phyloP scores from a whole-genome alignment of 192 early-diverging fungal species.

The Powellomyces hirtus region DNA sequence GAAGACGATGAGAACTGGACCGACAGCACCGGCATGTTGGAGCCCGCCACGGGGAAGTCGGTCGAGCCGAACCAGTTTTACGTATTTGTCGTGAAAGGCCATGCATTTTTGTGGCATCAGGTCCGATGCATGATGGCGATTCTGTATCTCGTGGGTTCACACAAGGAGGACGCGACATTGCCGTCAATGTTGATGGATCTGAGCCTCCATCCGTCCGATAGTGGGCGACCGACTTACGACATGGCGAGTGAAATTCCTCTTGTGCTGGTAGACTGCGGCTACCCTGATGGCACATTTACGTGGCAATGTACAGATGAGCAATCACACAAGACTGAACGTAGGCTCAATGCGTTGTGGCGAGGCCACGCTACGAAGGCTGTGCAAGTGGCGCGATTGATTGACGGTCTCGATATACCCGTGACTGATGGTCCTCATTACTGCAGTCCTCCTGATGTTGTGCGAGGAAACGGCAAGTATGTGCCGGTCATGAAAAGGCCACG shows the following conservation, averaged over 20 bases:
- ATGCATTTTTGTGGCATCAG: slow-evolving; percentile 97
- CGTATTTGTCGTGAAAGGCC: slow-evolving; percentile 75
- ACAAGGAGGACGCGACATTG: slow-evolving; percentile 70
- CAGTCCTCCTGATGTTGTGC: background rate
- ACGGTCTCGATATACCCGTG: background rate
- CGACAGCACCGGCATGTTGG: background rate
- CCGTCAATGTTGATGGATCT: slow-evolving; percentile 71
- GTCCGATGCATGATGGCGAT: slow-evolving; percentile 95
- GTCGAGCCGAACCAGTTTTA: slow-evolving; percentile 49
- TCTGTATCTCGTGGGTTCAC: slow-evolving; percentile 80
- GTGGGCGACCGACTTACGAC: slow-evolving; percentile 81
- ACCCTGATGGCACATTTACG: slow-evolving; percentile 41
- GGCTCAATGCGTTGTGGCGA: slow-evolving; percentile 7
- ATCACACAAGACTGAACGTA: background rate
- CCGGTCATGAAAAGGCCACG: slow-evolving; percentile 32
- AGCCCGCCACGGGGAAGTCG: background rate
- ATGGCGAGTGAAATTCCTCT: slow-evolving; percentile 90
- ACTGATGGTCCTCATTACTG: background rate
- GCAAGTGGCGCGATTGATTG: slow-evolving; percentile 4
- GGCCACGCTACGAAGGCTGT: background rate
- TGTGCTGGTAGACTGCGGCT: slow-evolving; percentile 85
- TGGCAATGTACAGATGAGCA: slow-evolving; percentile 20
- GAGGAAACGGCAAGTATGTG: slow-evolving; percentile 26
- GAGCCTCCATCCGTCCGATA: slow-evolving; percentile 32
- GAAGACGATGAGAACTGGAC: slow-evolving; percentile 6